A percentile compares a stretch with the other conserved stretches of the same genome.
Evolutionary conservation across 2,329 filamentous ascomycete genomes (phyloP).

Genomic region (Myotisia sp.): DNA sequence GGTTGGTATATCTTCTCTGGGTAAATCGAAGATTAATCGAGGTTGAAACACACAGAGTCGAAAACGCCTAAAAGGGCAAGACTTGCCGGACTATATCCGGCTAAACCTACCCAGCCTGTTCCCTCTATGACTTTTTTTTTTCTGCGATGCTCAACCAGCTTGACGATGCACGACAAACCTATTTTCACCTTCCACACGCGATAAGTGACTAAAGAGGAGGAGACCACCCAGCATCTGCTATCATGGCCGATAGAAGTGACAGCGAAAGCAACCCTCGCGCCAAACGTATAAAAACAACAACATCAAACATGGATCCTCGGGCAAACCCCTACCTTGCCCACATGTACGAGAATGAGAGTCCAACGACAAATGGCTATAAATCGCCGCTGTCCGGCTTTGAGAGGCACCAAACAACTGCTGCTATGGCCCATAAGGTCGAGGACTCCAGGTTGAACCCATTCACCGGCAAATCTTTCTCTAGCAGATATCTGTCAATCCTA

Average conservation of each 20-base stretch:
- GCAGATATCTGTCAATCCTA: slow-evolving; percentile 80
- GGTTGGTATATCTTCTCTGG: no score
- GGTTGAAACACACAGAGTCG: no score
- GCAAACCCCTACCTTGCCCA: slow-evolving; percentile 86
- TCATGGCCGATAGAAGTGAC: slow-evolving; percentile 19
- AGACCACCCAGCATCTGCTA: no score
- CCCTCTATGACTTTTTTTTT: no score
- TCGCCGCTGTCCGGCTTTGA: slow-evolving; percentile 49
- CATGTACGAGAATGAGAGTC: slow-evolving; percentile 49
- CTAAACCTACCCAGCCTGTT: no score
- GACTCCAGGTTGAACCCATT: slow-evolving; percentile 75
- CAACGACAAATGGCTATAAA: slow-evolving; percentile 20
- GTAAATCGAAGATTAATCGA: no score
- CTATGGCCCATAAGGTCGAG: slow-evolving; percentile 59
- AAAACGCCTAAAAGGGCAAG: no score
- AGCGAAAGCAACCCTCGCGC: slow-evolving; percentile 36
- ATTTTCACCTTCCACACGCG: no score
- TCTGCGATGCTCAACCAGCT: no score
- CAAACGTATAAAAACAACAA: slow-evolving; percentile 42
- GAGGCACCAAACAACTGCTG: slow-evolving; percentile 66
- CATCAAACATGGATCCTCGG: slow-evolving; percentile 37
- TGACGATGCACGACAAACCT: no score
- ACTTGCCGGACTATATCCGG: no score
- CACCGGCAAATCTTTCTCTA: slow-evolving; percentile 60
- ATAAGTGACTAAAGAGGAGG: no score